A percentile compares a stretch with the other conserved stretches of the same genome.
Conservation (phyloP, 768 basidiomycete genomes). For the Lanmaoa pseudosensibilis region DNA sequence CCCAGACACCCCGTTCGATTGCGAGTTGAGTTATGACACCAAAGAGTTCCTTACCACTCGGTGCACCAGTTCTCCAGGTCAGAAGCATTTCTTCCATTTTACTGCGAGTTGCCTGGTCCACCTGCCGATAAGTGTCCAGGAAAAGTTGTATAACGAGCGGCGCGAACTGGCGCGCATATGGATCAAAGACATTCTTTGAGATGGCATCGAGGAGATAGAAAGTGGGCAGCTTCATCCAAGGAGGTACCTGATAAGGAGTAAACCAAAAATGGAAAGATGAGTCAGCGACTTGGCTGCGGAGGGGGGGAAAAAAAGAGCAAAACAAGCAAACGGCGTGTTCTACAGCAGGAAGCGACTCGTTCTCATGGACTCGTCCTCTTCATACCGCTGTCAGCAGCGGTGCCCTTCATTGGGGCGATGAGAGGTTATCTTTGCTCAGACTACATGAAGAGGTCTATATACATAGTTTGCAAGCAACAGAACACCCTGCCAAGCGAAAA, state of each 20-base stretch:
- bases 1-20: slow-evolving; percentile 86
- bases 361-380: slow-evolving; percentile 40
- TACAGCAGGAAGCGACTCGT: slow-evolving; percentile 28
- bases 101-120: slow-evolving; percentile 78
- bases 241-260: slow-evolving; percentile 63
- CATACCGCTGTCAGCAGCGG: slow-evolving; percentile 35
- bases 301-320: slow-evolving; percentile 24
- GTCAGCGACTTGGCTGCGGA: slow-evolving; percentile 54
- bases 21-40: slow-evolving; percentile 74
- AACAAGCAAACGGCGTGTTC: slow-evolving; percentile 28
- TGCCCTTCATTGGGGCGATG: slow-evolving; percentile 32
- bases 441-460: slow-evolving; percentile 44
- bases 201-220: slow-evolving; percentile 97
- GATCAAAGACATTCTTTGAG: slow-evolving; percentile 92
- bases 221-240: slow-evolving; percentile 87
- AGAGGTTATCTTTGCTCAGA: slow-evolving; percentile 44
- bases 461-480: slow-evolving; percentile 41
- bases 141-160: slow-evolving; percentile 81
- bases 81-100: slow-evolving; percentile 99
- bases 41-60: slow-evolving; percentile 80
- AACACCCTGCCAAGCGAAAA: slow-evolving; percentile 22
- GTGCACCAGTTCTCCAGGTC: slow-evolving; percentile 90
- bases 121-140: slow-evolving; percentile 82
- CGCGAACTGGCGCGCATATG: slow-evolving; percentile 85
- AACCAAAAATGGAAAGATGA: slow-evolving; percentile 46